Percentiles rank a stretch among this genome's conserved stretches.
Conservation (phyloP, 305 asterid genomes). For the Solanum aculeatissimum region DNA sequence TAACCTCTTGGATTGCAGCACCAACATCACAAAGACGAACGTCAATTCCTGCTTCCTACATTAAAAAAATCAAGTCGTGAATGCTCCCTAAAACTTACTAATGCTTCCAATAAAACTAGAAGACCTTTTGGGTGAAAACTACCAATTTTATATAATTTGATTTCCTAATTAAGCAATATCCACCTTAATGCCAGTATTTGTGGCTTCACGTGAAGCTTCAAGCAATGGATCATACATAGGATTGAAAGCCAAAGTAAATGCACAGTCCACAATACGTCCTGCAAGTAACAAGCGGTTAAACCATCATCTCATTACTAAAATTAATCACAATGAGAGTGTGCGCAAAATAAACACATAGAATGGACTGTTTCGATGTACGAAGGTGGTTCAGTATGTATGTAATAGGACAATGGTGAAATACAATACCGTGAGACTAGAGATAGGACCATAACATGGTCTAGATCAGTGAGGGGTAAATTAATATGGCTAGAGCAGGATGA, state of each 20-base stretch:
- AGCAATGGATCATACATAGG: constrained; percentile 93
- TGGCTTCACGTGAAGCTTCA: constrained; percentile 97
- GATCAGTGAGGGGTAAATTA: not conserved
- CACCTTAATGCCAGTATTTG: constrained; percentile 91
- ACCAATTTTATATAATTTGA: not conserved
- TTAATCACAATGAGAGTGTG: not conserved
- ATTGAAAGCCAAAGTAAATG: constrained; percentile 92
- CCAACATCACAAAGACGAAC: constrained; percentile 95
- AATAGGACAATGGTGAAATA: not conserved
- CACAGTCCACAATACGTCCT: constrained; percentile 95
- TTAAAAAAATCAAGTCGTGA: not conserved
- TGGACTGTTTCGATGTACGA: not conserved
- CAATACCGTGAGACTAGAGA: not conserved
- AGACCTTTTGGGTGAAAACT: not conserved
- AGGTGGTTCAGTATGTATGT: not conserved
- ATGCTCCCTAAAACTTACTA: not conserved
- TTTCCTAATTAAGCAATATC: constrained; percentile 3
- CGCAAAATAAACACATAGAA: not conserved
- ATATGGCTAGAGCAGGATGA: not conserved
- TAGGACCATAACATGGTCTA: not conserved
- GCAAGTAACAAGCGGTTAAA: constrained; percentile 7
- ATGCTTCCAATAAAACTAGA: not conserved
- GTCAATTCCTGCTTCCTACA: constrained; percentile 92
- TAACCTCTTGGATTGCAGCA: constrained; percentile 99
- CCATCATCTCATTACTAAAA: not conserved